Base-by-base conservation (phyloP, 2,329 filamentous ascomycete species). In the Aspergillus clavatus region DNA sequence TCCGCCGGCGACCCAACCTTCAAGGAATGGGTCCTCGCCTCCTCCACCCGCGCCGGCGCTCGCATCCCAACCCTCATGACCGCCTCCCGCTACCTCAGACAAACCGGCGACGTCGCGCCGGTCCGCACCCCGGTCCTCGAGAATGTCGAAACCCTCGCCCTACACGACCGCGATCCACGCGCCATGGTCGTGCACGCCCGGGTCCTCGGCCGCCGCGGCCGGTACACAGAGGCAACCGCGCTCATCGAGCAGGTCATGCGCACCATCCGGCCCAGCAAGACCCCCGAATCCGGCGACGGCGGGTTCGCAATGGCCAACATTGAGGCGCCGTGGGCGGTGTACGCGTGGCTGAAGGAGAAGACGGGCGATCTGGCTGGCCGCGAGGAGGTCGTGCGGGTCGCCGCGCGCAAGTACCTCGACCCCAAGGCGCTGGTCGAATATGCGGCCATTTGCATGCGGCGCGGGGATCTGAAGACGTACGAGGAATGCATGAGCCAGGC, bases 401-500 rank as follows among this genome's bases (percentile, higher is more conserved):
- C 60, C 3, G 65, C 65, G 2, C 8, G 57, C 11, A 48, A 62
- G 18, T 70, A 62, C 38, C 51, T 64, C n/a, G 59, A 66, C 14
- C 55, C 60, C 3, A 21, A 40, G 1, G 59, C 65, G 7, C 44
- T 67, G 16, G 36, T 61, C 2, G 53, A 54, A 6, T 59, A 59
- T 29, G 64, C 65, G 3, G 44, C 42, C 4, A 14, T 54, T 2
- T 51, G 56, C 47, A 48, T 62, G 44, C 49, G 54, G n/a, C 36
- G 53, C 24, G 51, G 54, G 2, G 50, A 63, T 26, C 46, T 54
- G 35, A 56, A 62, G 2, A 40, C 42, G 26, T 69, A 70, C 41
- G 67, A 69, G 48, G 51, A 63, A 42, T 63, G 52, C 43, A 62
- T 71, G 61, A 53, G 36, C 33, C 60, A 60, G 42, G 62, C 63